Evolutionary conservation across 202 grass and related monocot genomes (phyloP), one percentile per base, ranked within the genome.

Genomic region (Zizania palustris): DNA sequence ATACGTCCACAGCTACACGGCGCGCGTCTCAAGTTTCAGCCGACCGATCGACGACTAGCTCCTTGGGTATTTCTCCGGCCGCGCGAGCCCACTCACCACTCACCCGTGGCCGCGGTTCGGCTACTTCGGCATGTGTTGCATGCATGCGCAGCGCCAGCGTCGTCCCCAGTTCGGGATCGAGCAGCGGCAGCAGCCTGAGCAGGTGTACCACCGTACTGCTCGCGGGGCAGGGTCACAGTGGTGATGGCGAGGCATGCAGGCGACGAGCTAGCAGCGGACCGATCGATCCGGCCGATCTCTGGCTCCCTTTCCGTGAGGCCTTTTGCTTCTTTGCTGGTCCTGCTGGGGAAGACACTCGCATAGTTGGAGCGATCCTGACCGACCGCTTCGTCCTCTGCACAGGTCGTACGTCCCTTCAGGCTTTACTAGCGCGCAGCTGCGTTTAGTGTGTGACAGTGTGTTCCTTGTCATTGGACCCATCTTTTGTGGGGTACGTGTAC

Each of bases 311-410:
- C 8, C 1, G 16, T 10, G 19, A 5, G 38, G 15, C 15, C 9
- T 45, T 45, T 33, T 28, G 28, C 28, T 9, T 21, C 9, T 28
- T 35, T 41, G 57, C 73, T 51, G 60, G 45, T 56, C 77, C 82
- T 86, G 74, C 72, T 76, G 44, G 44, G 50, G 74, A 80, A 67
- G 82, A 92, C 71, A 66, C 22, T 44, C 5, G 79, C 89, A 92
- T 72, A 92, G 86, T 92, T 80, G 69, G 4, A 80, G 71, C 65
- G 72, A 83, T 73, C 33, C 74, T 66, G 70, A 72, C 85, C 82
- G 64, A 78, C 74, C 73, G 74, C 45, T 71, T 36, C n/a, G n/a
- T 36, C 33, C 68, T 6, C 66, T 35, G 65, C 76, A 7, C 57
- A 35, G 4, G 57, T 9, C 51, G 48, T 28, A 28, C 28, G 28